Evolutionary conservation across 805 yeast genomes (phyloP).

Genomic region (Blastobotrys mokoenaii): DNA sequence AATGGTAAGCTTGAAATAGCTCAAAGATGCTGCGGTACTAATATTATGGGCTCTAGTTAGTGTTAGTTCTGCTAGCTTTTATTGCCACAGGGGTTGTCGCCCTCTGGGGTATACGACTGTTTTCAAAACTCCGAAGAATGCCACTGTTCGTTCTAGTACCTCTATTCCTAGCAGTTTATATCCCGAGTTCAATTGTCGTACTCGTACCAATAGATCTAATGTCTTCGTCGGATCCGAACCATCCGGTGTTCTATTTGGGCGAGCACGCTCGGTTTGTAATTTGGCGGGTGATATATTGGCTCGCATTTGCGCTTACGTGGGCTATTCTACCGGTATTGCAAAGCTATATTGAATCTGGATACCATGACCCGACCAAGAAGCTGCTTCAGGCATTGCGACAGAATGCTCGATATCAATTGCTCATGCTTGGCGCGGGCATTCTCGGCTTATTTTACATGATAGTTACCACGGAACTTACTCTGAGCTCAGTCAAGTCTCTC

Average conservation of each 20-base stretch:
- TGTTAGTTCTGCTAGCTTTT: constrained; percentile 23
- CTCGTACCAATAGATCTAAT: constrained; percentile 69
- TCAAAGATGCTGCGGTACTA: no score
- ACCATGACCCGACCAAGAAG: constrained; percentile 39
- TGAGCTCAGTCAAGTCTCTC: constrained; percentile 52
- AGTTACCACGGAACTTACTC: constrained; percentile 44
- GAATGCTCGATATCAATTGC: constrained; percentile 53
- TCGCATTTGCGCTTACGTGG: constrained; percentile 76
- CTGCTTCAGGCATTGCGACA: constrained; percentile 49
- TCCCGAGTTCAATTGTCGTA: constrained; percentile 68
- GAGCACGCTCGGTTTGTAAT: constrained; percentile 39
- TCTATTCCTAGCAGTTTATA: constrained; percentile 51
- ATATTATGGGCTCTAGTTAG: not conserved
- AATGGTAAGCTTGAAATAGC: no score
- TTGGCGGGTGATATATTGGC: constrained; percentile 78
- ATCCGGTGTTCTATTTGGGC: constrained; percentile 42
- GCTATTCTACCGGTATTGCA: constrained; percentile 61
- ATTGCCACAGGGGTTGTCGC: constrained; percentile 26
- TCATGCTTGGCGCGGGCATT: constrained; percentile 44
- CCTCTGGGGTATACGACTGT: constrained; percentile 30
- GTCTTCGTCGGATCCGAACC: constrained; percentile 36
- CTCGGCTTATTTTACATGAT: constrained; percentile 53
- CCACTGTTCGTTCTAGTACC: constrained; percentile 40
- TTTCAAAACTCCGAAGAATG: constrained; percentile 28
- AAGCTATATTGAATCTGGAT: constrained; percentile 65